Base-by-base conservation (phyloP, 2,329 filamentous ascomycete species). In the Fusarium nodosum region DNA sequence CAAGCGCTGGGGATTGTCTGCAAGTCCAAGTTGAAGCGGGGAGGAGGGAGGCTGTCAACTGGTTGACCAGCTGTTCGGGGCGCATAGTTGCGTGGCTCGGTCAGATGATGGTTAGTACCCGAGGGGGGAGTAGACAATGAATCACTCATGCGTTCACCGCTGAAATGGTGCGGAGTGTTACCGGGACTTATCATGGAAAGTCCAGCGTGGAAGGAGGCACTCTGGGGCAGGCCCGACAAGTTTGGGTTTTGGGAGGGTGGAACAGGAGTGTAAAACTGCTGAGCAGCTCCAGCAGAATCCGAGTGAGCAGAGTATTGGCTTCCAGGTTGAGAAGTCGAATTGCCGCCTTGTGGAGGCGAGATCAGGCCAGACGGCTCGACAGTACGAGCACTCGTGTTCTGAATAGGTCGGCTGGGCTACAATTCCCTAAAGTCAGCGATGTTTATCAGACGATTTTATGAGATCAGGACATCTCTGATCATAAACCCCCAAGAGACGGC, bases 81-180 rank as follows among this genome's bases (percentile, higher is more conserved):
- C 2, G 80, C 79, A 62, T 82, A 82, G 72, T 79, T 82, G 56
- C 80, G 79, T 3, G 82, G 82, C 71, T 83, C 82, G 0, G 80
- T 81, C 50, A 78, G 73, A 36, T 68, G 70, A 5, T 73, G 72
- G 24, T 54, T 45, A 7, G 22, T 48, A 7, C 22, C 66, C 33
- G 54, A 56, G 22, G 56, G 66, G 5, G 72, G 62, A 45, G 64
- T 64, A 31, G 64, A 60, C 12, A 62, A 28, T 22, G 55, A 30
- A 26, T 38, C 47, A 28, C 46, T 24, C 31, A 56, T 45, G 9
- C 26, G 51, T 20, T 41, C 33, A 12, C 48, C 60, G 7, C 31
- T 30, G 8, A 62, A 30, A 24, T 71, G 71, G 18, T 62, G 59
- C 6, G 73, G 70, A 42, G 73, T 73, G 8, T 58, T 46, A 1